Evolutionary conservation across 2,329 filamentous ascomycete genomes (phyloP).

Genomic region (Colletotrichum simmondsii): DNA sequence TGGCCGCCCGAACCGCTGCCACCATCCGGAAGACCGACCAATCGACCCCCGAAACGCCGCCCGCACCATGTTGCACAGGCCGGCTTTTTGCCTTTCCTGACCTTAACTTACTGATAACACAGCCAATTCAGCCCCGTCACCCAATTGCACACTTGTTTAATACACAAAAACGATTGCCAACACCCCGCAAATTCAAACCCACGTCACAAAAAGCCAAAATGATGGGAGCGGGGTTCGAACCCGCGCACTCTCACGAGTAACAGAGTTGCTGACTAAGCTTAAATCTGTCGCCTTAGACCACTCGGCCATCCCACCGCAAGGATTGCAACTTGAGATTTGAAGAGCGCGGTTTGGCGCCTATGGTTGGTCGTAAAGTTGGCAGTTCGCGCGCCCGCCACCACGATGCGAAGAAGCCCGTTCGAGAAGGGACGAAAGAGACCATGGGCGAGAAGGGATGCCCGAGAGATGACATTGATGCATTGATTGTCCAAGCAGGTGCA

Average conservation of each 20-base stretch:
- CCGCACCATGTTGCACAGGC: neutral
- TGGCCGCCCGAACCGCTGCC: neutral
- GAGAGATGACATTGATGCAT: neutral
- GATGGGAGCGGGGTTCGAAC: conserved; percentile 34
- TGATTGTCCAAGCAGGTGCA: neutral
- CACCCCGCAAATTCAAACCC: neutral
- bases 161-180: too few relatives aligned
- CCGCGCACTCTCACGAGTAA: conserved; percentile 32
- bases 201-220: neutral
- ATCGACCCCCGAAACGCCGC: neutral
- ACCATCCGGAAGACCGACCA: neutral
- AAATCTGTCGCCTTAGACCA: conserved; percentile 35
- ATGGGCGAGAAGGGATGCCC: too few relatives aligned
- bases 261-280: conserved; percentile 23
- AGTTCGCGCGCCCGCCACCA: neutral
- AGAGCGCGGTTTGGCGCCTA: neutral
- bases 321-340: neutral
- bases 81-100: too few relatives aligned
- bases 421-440: neutral
- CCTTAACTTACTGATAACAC: too few relatives aligned
- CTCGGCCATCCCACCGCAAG: conserved; percentile 33
- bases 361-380: neutral
- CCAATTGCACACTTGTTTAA: too few relatives aligned
- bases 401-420: too few relatives aligned
- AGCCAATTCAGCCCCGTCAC: too few relatives aligned